Conservation (phyloP, 768 basidiomycete genomes). For the Pisolithus microcarpus region DNA sequence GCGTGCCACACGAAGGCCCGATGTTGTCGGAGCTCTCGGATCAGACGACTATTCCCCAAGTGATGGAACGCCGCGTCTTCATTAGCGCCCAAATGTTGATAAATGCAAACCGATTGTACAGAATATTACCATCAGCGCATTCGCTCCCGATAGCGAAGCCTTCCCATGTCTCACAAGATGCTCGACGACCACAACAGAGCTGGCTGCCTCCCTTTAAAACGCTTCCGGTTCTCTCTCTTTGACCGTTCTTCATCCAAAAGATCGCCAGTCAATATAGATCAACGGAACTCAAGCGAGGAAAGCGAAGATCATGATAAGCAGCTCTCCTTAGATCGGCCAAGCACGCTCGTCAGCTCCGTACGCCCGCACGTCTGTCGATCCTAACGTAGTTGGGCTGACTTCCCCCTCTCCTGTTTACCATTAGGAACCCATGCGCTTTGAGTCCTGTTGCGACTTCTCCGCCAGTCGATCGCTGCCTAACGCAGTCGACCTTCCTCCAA, state of each 20-base stretch:
- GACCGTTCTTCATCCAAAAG: background rate
- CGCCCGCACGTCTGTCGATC: background rate
- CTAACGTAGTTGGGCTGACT: conserved; percentile 5
- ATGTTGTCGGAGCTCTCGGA: conserved; percentile 23
- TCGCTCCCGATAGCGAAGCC: conserved; percentile 7
- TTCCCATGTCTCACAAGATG: conserved; percentile 17
- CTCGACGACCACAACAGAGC: conserved; percentile 16
- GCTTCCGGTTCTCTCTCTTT: conserved; percentile 4
- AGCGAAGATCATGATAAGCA: conserved; percentile 2
- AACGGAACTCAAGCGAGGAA: background rate
- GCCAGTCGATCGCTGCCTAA: conserved; percentile 13
- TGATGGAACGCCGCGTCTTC: conserved; percentile 4
- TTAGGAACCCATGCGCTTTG: conserved; percentile 27
- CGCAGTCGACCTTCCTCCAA: conserved; percentile 32
- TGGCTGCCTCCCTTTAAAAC: conserved; percentile 18
- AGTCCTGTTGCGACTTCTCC: conserved; percentile 40
- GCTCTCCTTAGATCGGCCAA: background rate
- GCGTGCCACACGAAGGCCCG: conserved; percentile 11
- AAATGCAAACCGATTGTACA: conserved; percentile 22
- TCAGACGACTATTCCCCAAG: conserved; percentile 14
- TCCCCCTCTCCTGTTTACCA: background rate
- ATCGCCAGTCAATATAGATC: background rate
- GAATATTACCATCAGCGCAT: conserved; percentile 1
- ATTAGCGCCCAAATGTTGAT: conserved; percentile 22
- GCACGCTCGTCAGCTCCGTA: background rate